phyloP scores from a whole-genome alignment of 192 early-diverging fungal species.

The Backusella westeae region DNA sequence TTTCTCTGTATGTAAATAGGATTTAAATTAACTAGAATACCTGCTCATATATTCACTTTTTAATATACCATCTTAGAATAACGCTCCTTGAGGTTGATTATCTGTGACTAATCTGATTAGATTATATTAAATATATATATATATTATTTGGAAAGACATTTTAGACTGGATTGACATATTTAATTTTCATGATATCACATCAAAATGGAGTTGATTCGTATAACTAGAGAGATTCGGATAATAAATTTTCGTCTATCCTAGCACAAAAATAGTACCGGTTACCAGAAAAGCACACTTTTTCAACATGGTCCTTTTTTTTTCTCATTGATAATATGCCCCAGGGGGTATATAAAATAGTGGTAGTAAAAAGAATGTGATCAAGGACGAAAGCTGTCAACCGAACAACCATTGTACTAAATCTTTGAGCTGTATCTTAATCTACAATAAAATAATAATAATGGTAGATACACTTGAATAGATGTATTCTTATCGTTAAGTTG shows the following conservation, averaged over 20 bases:
- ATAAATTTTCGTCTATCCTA: not conserved
- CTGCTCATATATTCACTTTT: not conserved
- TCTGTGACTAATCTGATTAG: not conserved
- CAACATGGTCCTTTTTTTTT: not conserved
- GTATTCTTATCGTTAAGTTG: not conserved
- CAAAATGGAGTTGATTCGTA: not conserved
- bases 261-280: not conserved
- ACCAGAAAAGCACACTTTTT: not conserved
- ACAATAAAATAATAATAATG: not conserved
- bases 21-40: not conserved
- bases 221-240: not conserved
- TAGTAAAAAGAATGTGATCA: not conserved
- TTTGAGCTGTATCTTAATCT: not conserved
- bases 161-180: not conserved
- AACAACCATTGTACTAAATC: not conserved
- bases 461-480: not conserved
- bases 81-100: not conserved
- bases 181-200: not conserved
- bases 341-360: not conserved
- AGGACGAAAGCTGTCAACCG: not conserved
- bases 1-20: not conserved
- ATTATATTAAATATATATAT: not conserved
- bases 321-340: not conserved
- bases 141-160: not conserved
- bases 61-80: not conserved